Conservation (phyloP, 2,329 filamentous ascomycete genomes). For the Ustulina deusta region DNA sequence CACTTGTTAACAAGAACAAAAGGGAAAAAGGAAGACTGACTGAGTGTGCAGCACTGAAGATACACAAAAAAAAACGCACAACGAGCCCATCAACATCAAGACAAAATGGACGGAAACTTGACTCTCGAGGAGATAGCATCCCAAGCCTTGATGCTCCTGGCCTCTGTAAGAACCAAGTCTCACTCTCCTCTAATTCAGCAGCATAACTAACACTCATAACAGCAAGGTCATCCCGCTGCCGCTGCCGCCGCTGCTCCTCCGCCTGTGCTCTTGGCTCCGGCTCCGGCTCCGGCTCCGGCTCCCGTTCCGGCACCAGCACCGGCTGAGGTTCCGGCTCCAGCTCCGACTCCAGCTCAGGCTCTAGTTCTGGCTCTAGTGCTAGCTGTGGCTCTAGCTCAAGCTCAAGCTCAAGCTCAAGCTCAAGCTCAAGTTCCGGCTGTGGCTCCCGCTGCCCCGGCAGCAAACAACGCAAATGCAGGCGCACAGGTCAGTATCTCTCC, state of each 20-base stretch:
- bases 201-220: neutral
- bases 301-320: neutral
- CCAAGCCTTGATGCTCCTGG: neutral
- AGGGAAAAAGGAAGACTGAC: no score
- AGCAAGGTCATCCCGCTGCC: neutral
- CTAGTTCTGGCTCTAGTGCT: neutral
- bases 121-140: neutral
- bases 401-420: no score
- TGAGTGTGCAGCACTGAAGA: neutral
- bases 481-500: neutral
- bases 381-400: no score
- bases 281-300: neutral
- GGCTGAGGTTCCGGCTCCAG: neutral
- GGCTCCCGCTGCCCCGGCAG: no score
- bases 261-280: neutral
- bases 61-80: neutral
- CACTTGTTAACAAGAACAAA: neutral
- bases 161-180: neutral
- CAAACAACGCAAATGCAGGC: no score
- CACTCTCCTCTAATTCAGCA: neutral
- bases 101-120: neutral
- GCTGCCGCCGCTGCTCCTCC: neutral
- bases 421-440: neutral
- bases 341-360: neutral
- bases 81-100: neutral